Conservation (phyloP, 257 asterid genomes). For the Fraxinus quadrangulata region DNA sequence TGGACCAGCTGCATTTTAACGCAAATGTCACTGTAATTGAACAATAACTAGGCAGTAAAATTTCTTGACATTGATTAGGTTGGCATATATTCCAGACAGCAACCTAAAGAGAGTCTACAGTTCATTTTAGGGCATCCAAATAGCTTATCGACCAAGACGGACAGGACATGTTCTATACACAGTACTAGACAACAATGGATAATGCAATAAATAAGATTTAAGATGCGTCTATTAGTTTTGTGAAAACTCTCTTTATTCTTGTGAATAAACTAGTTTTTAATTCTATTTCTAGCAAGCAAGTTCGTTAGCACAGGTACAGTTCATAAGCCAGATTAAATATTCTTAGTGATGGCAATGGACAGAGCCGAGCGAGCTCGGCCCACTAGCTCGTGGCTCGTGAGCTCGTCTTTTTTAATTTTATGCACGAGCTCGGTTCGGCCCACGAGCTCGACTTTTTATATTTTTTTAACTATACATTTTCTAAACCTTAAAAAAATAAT, state of each 20-base stretch:
- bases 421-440: too few species aligned
- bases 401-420: too few species aligned
- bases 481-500: too few species aligned
- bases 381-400: too few species aligned
- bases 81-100: constrained; percentile 21
- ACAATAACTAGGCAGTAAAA: neutral
- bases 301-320: neutral
- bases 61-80: constrained; percentile 8
- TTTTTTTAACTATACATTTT: too few species aligned
- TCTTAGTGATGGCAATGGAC: too few species aligned
- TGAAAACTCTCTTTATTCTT: too few species aligned
- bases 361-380: too few species aligned
- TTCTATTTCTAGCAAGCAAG: too few species aligned
- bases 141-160: neutral
- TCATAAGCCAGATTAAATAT: neutral
- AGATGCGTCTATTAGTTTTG: too few species aligned
- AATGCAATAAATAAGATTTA: neutral
- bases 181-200: neutral
- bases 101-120: neutral
- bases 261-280: too few species aligned
- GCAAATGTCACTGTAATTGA: neutral
- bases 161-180: neutral
- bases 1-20: neutral
- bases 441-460: too few species aligned
- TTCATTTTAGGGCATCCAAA: neutral